phyloP scores from a whole-genome alignment of 441 rosid genomes.

The Pelargonium fulgidum region DNA sequence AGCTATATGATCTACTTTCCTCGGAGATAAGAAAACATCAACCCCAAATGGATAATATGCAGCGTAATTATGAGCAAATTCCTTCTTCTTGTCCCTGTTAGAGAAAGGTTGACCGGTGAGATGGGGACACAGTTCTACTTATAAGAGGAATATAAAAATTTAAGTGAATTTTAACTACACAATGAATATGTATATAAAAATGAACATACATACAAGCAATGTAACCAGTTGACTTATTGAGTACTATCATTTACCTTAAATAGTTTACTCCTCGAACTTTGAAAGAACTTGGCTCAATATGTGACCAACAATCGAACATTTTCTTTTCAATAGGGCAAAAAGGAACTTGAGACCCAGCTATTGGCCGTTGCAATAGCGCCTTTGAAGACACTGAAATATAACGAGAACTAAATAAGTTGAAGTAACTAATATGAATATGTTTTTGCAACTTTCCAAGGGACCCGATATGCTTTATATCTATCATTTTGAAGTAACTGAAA shows the following conservation, averaged over 20 bases:
- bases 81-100: conserved; percentile 84
- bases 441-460: no score
- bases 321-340: conserved; percentile 77
- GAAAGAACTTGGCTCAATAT: conserved; percentile 63
- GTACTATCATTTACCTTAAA: conserved; percentile 41
- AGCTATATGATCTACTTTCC: conserved; percentile 70
- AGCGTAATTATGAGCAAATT: conserved; percentile 54
- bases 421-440: no score
- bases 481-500: no score
- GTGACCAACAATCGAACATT: conserved; percentile 82
- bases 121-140: not conserved
- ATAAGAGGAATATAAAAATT: no score
- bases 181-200: not conserved
- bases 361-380: conserved; percentile 57
- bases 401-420: conserved; percentile 4
- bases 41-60: conserved; percentile 90
- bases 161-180: not conserved
- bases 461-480: no score
- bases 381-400: conserved; percentile 65
- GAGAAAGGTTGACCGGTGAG: conserved; percentile 14
- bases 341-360: conserved; percentile 86
- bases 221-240: no score
- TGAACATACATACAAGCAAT: not conserved
- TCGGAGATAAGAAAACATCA: conserved; percentile 69
- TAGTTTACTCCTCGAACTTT: conserved; percentile 66